Evolutionary conservation across 805 yeast genomes (phyloP), one percentile per base, ranked within the genome.

Genomic region (Candida patagonica): DNA sequence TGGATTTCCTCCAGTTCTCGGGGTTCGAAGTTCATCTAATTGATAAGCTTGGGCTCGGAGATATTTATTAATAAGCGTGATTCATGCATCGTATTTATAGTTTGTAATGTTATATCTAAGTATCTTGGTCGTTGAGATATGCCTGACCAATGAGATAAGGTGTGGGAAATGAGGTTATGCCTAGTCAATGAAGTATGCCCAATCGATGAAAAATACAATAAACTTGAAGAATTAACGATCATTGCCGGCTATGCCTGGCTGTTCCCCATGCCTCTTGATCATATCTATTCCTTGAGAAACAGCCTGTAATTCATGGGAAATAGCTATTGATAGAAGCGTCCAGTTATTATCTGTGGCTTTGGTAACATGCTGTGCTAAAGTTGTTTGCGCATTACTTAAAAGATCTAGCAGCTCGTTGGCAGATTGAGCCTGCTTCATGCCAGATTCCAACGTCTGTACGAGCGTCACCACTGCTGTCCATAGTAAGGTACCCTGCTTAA

Each of bases 281-380:
- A 56, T 44, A 4, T 41, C 43, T 8, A 50, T 41, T 6, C 57
- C 57, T 19, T 48, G 47, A 3, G 42, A 41, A 9, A 57, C 37
- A 2, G 55, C 42, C 24, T 47, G 53, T 13, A 51, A 39, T 34
- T 58, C 62, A 34, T 58, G 62, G 5, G 50, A 49, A 12, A 58
- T 52, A 2, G 61, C 61, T 2, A 56, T 47, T 1, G 47, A 44
- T 20, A 58, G 46, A 3, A 47, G 48, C 7, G 48, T 34, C 61
- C 61, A 56, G n/a, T 48, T 43, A 27, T 42, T 33, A 4, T 37
- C 21, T 20, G 42, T 35, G 6, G 60, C 57, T 2, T 27, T 9
- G 5, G 42, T 41, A 16, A 46, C 35, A 25, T 40, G 23, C 4
- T 22, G 21, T 13, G 48, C 43, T 4, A 57, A 33, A 8, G 31